Evolutionary conservation across 2,329 filamentous ascomycete genomes (phyloP).

Genomic region (Cladosporium austrohemisphaericum): DNA sequence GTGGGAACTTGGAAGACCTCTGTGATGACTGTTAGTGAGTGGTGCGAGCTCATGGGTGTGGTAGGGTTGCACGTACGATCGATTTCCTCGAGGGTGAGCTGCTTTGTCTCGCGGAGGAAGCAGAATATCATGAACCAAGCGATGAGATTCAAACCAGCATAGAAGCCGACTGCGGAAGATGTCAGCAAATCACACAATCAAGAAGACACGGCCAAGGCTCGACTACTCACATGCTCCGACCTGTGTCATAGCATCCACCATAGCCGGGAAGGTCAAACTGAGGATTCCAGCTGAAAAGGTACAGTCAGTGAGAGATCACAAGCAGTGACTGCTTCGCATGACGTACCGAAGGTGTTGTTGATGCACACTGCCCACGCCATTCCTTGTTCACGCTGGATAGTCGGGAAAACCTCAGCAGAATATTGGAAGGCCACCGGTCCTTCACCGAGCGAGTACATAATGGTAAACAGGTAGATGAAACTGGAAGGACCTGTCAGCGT

Average conservation of each 20-base stretch:
- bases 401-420: constrained; percentile 45
- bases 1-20: constrained; percentile 54
- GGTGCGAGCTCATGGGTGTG: not conserved
- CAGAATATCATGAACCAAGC: constrained; percentile 51
- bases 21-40: constrained; percentile 14
- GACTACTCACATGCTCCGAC: constrained; percentile 53
- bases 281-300: constrained; percentile 36
- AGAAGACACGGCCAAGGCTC: too few species aligned
- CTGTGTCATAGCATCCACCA: constrained; percentile 47
- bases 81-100: constrained; percentile 47
- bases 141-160: constrained; percentile 54
- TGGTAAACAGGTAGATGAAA: constrained; percentile 50
- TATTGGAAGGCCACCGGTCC: constrained; percentile 42
- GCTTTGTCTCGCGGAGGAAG: constrained; percentile 47
- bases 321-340: not conserved
- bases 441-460: constrained; percentile 48
- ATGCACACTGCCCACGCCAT: constrained; percentile 55
- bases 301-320: constrained; percentile 29
- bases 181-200: constrained; percentile 39
- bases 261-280: constrained; percentile 45
- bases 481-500: constrained; percentile 1
- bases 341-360: constrained; percentile 47
- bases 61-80: constrained; percentile 30
- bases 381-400: constrained; percentile 42
- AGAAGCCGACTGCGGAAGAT: constrained; percentile 48